Percentiles rank a stretch among this genome's conserved stretches.
Conservation (phyloP, 305 asterid species). For the Solanum hybrid region DNA sequence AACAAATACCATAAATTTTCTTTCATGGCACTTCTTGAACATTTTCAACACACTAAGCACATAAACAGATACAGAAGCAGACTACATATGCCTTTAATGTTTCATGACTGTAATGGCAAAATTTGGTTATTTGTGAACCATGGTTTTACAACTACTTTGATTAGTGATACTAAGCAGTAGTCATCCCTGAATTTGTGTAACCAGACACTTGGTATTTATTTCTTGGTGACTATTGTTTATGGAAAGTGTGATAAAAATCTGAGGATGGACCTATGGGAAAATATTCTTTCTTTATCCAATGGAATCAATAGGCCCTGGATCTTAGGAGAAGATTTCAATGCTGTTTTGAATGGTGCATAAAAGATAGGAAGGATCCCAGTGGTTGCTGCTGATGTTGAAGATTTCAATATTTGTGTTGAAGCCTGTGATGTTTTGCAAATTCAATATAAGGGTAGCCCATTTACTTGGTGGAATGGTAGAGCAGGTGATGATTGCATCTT, state of each 20-base stretch:
- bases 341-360: not conserved
- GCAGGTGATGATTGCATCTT: not conserved
- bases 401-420: not conserved
- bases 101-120: not conserved
- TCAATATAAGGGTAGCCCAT: not conserved
- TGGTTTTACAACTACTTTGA: not conserved
- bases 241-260: not conserved
- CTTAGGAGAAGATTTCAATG: not conserved
- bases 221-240: not conserved
- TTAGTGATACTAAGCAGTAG: not conserved
- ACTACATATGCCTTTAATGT: not conserved
- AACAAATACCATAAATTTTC: not conserved
- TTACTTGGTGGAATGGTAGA: not conserved
- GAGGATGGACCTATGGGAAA: not conserved
- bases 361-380: not conserved
- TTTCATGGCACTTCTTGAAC: not conserved
- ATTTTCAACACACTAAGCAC: not conserved
- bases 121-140: not conserved
- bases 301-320: not conserved
- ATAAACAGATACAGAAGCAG: too few species aligned
- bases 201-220: not conserved
- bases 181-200: not conserved
- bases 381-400: not conserved
- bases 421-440: not conserved
- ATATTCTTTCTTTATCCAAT: not conserved